phyloP scores from a whole-genome alignment of 2,329 filamentous ascomycete species.

The Epichloe typhina region DNA sequence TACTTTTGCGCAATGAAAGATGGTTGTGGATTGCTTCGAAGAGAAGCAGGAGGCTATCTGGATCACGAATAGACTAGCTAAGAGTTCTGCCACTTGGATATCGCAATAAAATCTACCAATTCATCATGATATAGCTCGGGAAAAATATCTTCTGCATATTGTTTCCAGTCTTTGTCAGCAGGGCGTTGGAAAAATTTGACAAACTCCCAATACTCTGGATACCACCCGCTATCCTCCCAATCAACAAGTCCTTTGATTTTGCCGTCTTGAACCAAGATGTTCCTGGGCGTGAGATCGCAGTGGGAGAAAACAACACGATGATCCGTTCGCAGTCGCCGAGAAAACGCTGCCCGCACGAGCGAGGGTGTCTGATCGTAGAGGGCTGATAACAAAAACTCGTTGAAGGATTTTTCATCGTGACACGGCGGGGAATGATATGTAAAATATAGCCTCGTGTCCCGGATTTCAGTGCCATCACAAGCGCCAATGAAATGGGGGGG shows the following conservation, averaged over 20 bases:
- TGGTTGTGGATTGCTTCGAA: background rate
- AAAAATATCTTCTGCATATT: slow-evolving; percentile 15
- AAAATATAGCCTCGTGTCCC: slow-evolving; percentile 12
- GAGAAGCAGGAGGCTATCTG: too few relatives aligned
- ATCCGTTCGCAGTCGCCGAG: slow-evolving; percentile 10
- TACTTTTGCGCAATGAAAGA: slow-evolving; percentile 5
- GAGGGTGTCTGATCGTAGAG: slow-evolving; percentile 9
- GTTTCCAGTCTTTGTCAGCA: slow-evolving; percentile 11
- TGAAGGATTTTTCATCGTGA: slow-evolving; percentile 13
- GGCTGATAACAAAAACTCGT: slow-evolving; percentile 11
- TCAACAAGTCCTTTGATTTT: slow-evolving; percentile 30
- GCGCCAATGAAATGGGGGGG: slow-evolving; percentile 11
- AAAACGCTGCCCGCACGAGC: slow-evolving; percentile 11
- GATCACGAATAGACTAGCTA: too few relatives aligned
- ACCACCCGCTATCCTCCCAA: slow-evolving; percentile 35
- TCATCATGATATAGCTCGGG: slow-evolving; percentile 13
- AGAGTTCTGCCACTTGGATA: slow-evolving; percentile 12
- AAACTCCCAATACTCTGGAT: slow-evolving; percentile 29
- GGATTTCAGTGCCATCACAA: slow-evolving; percentile 15
- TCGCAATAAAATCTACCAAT: slow-evolving; percentile 13
- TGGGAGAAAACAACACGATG: slow-evolving; percentile 33
- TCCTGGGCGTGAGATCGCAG: slow-evolving; percentile 32
- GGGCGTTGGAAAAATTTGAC: slow-evolving; percentile 18
- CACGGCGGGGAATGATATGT: slow-evolving; percentile 13
- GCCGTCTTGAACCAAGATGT: slow-evolving; percentile 28